Conservation (phyloP, 768 basidiomycete genomes). For the Goffeauzyma gilvescens region DNA sequence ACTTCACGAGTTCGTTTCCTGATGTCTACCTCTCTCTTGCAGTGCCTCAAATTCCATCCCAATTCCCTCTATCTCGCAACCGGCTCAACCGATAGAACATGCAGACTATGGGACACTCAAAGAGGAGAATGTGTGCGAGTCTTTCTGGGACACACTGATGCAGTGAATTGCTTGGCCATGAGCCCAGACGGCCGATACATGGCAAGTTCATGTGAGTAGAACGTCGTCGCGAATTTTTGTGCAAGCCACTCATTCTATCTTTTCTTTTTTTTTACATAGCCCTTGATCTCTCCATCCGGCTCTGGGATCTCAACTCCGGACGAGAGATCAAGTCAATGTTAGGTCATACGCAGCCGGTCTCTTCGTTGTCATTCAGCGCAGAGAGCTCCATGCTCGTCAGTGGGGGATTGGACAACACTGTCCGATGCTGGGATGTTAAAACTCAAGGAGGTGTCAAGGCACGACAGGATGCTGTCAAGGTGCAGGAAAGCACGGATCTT, state of each 20-base stretch:
- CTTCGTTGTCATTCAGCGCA: constrained; percentile 75
- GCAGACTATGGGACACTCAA: constrained; percentile 96
- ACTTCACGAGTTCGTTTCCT: neutral
- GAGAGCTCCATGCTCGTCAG: constrained; percentile 81
- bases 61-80: constrained; percentile 95
- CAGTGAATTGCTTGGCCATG: constrained; percentile 64
- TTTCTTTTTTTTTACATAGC: constrained; percentile 35
- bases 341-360: constrained; percentile 74
- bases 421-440: constrained; percentile 95
- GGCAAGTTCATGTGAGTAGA: constrained; percentile 61
- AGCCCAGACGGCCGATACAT: constrained; percentile 88
- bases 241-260: constrained; percentile 1
- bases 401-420: constrained; percentile 84
- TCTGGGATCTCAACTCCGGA: constrained; percentile 95
- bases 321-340: constrained; percentile 89
- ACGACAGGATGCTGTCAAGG: neutral
- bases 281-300: constrained; percentile 77
- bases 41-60: constrained; percentile 93
- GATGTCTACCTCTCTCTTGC: constrained; percentile 5
- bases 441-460: constrained; percentile 8
- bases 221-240: no score
- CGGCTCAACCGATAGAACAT: constrained; percentile 88
- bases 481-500: constrained; percentile 49
- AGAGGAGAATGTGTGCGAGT: constrained; percentile 80
- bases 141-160: constrained; percentile 84